Conservation (phyloP, 805 yeast genomes). For the Candida chauliodis region DNA sequence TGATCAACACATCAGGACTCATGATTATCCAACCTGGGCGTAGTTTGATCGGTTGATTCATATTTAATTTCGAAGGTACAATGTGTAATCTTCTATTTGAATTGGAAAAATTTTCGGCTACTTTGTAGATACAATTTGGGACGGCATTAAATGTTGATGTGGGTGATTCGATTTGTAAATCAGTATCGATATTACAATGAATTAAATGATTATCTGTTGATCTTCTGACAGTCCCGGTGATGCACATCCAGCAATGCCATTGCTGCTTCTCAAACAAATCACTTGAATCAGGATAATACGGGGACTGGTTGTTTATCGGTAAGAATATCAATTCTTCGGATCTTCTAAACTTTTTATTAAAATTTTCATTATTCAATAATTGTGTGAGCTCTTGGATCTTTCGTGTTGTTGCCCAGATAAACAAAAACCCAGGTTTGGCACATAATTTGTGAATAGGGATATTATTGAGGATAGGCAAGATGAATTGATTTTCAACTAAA, state of each 20-base stretch:
- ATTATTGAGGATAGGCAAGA: slow-evolving; percentile 56
- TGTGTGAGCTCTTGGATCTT: slow-evolving; percentile 62
- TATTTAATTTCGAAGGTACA: slow-evolving; percentile 69
- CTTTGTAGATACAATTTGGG: slow-evolving; percentile 73
- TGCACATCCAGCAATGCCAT: slow-evolving; percentile 99
- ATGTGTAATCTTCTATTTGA: slow-evolving; percentile 82
- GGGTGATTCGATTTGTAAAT: slow-evolving; percentile 62
- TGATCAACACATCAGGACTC: slow-evolving; percentile 76
- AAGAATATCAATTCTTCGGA: slow-evolving; percentile 87
- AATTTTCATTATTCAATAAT: slow-evolving; percentile 46
- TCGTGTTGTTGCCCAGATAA: slow-evolving; percentile 82
- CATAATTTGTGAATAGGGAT: slow-evolving; percentile 72
- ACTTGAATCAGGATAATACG: slow-evolving; percentile 56
- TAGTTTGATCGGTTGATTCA: slow-evolving; percentile 55
- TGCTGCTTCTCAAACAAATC: slow-evolving; percentile 63
- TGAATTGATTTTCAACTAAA: slow-evolving; percentile 67
- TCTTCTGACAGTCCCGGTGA: slow-evolving; percentile 89
- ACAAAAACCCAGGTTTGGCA: slow-evolving; percentile 81
- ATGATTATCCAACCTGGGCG: slow-evolving; percentile 91
- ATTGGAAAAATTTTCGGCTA: slow-evolving; percentile 85
- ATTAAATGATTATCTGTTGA: slow-evolving; percentile 79
- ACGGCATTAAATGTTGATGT: slow-evolving; percentile 18
- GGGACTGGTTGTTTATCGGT: slow-evolving; percentile 62
- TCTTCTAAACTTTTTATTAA: slow-evolving; percentile 70
- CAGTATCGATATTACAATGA: slow-evolving; percentile 91